These are phyloP conservation scores for Nicotiana sylvestris DNA, from an alignment of 257 asterid genomes.

Conservation along the genomic window DNA sequence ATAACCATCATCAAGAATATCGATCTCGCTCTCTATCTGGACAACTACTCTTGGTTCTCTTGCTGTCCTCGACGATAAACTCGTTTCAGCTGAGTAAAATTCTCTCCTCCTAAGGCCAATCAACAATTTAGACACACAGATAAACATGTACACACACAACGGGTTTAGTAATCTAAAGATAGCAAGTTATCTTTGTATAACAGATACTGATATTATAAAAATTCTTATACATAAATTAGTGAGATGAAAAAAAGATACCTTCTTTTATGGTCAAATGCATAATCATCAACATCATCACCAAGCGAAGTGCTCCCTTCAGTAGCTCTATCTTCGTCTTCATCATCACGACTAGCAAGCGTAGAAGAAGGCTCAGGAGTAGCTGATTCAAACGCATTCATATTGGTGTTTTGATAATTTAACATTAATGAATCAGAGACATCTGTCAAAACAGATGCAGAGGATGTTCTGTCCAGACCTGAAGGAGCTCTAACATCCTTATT, in stretches of 20 bases:
- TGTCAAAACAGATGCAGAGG: conserved; percentile 18
- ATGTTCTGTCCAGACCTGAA: conserved; percentile 23
- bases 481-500: conserved; percentile 7
- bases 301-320: conserved; percentile 40
- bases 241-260: conserved; percentile 30
- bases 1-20: conserved; percentile 77
- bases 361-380: conserved; percentile 29
- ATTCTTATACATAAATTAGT: not conserved
- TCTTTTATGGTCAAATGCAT: conserved; percentile 47
- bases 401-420: not conserved
- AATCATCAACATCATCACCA: conserved; percentile 42
- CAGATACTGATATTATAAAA: too few species aligned
- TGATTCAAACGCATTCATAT: conserved; percentile 17
- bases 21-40: conserved; percentile 59
- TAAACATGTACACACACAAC: not conserved
- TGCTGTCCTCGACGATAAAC: conserved; percentile 36
- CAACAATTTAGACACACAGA: not conserved
- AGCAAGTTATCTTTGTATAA: too few species aligned
- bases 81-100: conserved; percentile 30
- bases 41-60: conserved; percentile 65
- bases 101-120: conserved; percentile 48
- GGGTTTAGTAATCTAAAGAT: too few species aligned
- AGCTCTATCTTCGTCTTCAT: conserved; percentile 34
- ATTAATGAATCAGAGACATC: conserved; percentile 21
- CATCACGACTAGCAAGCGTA: conserved; percentile 22